Percentiles rank a stretch among this genome's conserved stretches.
phyloP scores from a whole-genome alignment of 2,329 filamentous ascomycete genomes.

The Botrytis tulipae region DNA sequence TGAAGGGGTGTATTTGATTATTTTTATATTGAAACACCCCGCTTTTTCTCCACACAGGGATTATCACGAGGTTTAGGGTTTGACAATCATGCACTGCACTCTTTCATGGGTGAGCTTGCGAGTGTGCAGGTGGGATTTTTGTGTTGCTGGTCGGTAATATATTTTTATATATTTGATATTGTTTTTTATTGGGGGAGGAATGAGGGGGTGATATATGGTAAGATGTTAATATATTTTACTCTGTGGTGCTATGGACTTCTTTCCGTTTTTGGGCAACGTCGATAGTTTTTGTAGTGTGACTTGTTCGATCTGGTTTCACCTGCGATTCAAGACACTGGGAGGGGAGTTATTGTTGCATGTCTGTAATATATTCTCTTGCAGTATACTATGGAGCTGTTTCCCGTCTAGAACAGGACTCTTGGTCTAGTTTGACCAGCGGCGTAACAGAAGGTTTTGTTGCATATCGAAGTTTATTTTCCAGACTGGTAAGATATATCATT shows the following conservation, averaged over 20 bases:
- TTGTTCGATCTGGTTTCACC: neutral
- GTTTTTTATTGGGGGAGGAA: neutral
- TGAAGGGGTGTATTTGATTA: constrained; percentile 4
- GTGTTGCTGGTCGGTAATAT: neutral
- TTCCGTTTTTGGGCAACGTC: neutral
- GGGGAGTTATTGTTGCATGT: neutral
- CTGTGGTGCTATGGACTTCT: neutral
- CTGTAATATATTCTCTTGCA: neutral
- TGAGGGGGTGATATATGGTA: neutral
- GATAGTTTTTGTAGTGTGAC: neutral
- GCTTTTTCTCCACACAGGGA: constrained; percentile 9
- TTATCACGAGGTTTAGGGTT: constrained; percentile 1
- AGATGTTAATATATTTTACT: neutral
- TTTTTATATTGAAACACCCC: constrained; percentile 11
- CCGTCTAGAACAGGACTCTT: neutral
- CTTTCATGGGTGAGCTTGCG: neutral
- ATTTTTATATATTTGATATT: neutral
- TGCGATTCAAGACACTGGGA: neutral
- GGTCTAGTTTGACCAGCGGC: neutral
- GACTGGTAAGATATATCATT: neutral
- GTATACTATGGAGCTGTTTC: neutral
- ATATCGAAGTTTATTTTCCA: neutral
- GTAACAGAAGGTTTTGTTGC: neutral
- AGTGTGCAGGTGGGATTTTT: neutral
- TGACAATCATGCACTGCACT: neutral